Base-by-base conservation (phyloP, 2,329 filamentous ascomycete species). In the Calonectria pseudoturangicola region DNA sequence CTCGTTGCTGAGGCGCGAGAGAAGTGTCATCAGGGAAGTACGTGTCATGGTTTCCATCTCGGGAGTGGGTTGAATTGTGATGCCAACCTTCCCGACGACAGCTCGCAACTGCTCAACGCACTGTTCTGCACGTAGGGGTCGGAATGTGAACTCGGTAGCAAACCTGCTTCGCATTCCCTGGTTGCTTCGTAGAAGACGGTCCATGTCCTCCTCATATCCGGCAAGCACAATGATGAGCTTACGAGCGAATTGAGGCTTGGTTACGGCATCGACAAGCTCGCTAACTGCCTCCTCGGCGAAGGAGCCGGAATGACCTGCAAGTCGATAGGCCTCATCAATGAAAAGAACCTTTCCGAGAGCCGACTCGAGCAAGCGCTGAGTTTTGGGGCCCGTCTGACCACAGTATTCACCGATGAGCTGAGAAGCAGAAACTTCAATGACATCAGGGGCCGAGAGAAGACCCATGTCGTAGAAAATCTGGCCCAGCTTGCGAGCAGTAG, bases 381-480 rank as follows among this genome's bases (percentile, higher is more conserved):
- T 91, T 77, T 93, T 93, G 0, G 92, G 92, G 0, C 90, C 92
- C 0, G 92, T 94, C 0, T 94, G 92, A 0, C 93, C 93, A 0
- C 93, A 79, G 56, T 91, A 95, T 77, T 93, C 86, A 0, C 91
- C 93, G 1, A 95, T 85, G 0, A 95, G 83, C 47, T 95, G 92
- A 0, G 91, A 90, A 0, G 92, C 92, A 0, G 93, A 95, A 66
- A 88, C 89, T 73, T 94, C 92, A 0, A 92, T 81, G 0, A 94
- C 92, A 50, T 93, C 89, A 0, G 87, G 87, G 0, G 87, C 86
- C 0, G 90, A 84, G 0, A 95, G 84, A 58, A 95, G 88, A 0
- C 93, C 93, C 88, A 95, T 91, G 78, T 95, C 90, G 77, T 94
- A 95, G 78, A 90, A 95, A 0, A 95, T 86, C 74, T 94, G 89